Evolutionary conservation across 140 eudicot genomes (phyloP), one percentile per base, ranked within the genome.

Genomic region (Ambrosia hybrid): DNA sequence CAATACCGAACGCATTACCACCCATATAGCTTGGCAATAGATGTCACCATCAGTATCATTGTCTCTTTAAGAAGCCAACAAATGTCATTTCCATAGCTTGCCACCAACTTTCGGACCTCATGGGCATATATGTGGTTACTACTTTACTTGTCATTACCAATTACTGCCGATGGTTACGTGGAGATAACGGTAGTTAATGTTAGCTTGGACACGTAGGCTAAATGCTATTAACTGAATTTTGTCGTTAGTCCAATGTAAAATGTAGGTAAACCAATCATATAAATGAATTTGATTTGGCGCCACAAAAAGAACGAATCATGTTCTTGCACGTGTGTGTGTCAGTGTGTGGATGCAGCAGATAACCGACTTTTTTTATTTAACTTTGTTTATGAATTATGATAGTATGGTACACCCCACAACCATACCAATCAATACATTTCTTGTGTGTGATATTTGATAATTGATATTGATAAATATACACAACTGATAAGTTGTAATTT

Each of bases 201-300:
- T 39, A 36, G 65, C 65, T 65, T 53, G 36, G 67, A 38, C 58
- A 65, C 73, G 56, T 53, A 36, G 57, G 46, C 14, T 9, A 37
- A 1, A 51, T 2, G 4, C 41, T 37, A 38, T 74, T 52, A 56
- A 48, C 53, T 61, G 56, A n/a, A 6, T 14, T 64, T 74, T 39
- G 48, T 38, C 41, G 48, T 38, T 26, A 59, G 49, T 30, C 70
- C 60, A 17, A 61, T 49, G 37, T 73, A 48, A 46, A 72, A 11
- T 43, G 66, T 58, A 57, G 68, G 30, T 21, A 21, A 21, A 21
- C 30, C 30, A 21, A 21, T 8, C n/a, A 71, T 9, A 2, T 52
- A 46, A 67, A 57, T 67, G 61, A 33, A 41, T 11, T 1, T 67
- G 26, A 59, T 57, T 75, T 68, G 74, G 61, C 74, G 57, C 53